Conservation (phyloP, 2,329 filamentous ascomycete species). For the Trichophyton rubrum region DNA sequence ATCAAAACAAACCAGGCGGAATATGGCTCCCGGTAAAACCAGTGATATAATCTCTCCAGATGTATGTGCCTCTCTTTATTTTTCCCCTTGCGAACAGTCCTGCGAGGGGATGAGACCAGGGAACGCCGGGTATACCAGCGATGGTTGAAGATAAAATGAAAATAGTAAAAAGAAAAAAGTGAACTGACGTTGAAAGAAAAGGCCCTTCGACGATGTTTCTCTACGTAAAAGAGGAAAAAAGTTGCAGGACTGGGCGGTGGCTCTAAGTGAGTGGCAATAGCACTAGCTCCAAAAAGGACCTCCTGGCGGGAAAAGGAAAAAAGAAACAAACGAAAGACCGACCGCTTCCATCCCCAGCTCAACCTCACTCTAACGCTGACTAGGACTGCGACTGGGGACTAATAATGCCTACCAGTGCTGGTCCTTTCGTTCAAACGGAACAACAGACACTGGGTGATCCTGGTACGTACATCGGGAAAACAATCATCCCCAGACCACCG, state of each 20-base stretch:
- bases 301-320: not conserved
- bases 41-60: slow-evolving; percentile 2
- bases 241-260: not conserved
- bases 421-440: not conserved
- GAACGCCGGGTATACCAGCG: not conserved
- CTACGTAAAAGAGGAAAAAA: not conserved
- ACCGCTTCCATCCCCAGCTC: not conserved
- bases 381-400: not conserved
- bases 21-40: not conserved
- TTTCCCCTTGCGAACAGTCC: not conserved
- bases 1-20: not conserved
- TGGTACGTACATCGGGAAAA: slow-evolving; percentile 2
- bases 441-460: not conserved
- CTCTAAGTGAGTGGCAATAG: slow-evolving; percentile 3
- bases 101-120: not conserved
- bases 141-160: not conserved
- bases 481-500: not conserved
- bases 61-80: not conserved
- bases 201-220: not conserved
- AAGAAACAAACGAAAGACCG: slow-evolving; percentile 2
- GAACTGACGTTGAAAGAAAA: not conserved
- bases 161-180: no score
- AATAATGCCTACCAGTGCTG: not conserved
- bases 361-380: not conserved
- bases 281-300: not conserved